Percentiles rank a stretch among this genome's conserved stretches.
These are phyloP conservation scores for Intubia oerlemansii DNA, from an alignment of 2,329 filamentous ascomycete genomes.

Conservation along the genomic window DNA sequence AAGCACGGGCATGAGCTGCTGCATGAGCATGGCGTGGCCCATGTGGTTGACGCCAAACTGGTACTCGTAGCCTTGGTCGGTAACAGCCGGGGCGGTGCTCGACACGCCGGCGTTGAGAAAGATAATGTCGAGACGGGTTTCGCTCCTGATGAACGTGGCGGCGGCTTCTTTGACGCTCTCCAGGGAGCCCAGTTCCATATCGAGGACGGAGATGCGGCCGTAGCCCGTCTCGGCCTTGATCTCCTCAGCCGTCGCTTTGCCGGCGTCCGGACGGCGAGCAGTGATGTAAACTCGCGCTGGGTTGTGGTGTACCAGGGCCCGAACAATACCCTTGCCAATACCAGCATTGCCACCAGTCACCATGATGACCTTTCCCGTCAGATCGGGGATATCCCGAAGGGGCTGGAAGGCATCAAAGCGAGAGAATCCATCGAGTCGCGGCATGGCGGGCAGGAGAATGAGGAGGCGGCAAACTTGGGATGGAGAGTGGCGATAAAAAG, in stretches of 20 bases:
- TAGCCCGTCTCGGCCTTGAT: slow-evolving; percentile 11
- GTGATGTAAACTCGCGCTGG: slow-evolving; percentile 28
- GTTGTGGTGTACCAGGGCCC: slow-evolving; percentile 19
- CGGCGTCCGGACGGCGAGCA: background rate
- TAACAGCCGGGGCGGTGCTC: slow-evolving; percentile 14
- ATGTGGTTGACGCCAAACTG: slow-evolving; percentile 27
- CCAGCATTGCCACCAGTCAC: slow-evolving; percentile 21
- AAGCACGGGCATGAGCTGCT: slow-evolving; percentile 13
- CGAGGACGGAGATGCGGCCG: slow-evolving; percentile 2
- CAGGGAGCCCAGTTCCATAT: slow-evolving; percentile 21
- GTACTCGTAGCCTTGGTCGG: slow-evolving; percentile 22
- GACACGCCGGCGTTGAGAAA: slow-evolving; percentile 25
- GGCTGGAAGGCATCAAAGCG: too few species aligned
- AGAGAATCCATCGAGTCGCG: too few species aligned
- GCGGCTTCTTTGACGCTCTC: slow-evolving; percentile 20
- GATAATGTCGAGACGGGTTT: slow-evolving; percentile 19
- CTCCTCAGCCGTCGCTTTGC: background rate
- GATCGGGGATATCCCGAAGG: slow-evolving; percentile 18
- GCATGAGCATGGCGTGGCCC: slow-evolving; percentile 21
- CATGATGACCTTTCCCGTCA: slow-evolving; percentile 17
- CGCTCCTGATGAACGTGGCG: slow-evolving; percentile 13
- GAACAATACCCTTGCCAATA: slow-evolving; percentile 19
- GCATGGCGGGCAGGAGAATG: too few species aligned
- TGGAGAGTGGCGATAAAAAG: too few species aligned
- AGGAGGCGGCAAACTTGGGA: too few species aligned